Evolutionary conservation across 2,329 filamentous ascomycete species (phyloP).

Genomic region (Neospermospora avenae): DNA sequence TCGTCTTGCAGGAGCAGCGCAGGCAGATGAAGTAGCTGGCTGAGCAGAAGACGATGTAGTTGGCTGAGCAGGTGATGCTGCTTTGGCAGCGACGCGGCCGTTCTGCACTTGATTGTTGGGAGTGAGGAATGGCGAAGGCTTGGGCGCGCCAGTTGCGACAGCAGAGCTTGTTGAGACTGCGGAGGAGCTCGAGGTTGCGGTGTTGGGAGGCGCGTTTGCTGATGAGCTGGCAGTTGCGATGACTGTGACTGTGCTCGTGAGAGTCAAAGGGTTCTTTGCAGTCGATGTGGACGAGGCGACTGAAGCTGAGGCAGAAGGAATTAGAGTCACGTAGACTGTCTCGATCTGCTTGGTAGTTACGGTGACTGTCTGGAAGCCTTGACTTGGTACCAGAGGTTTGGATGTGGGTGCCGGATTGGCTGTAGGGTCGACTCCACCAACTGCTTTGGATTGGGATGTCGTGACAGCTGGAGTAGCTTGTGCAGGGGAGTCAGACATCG

Average conservation of each 20-base stretch:
- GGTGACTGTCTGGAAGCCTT: conserved; percentile 13
- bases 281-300: not conserved
- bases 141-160: not conserved
- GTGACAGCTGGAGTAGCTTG: not conserved
- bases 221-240: not conserved
- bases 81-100: not conserved
- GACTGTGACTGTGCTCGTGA: not conserved
- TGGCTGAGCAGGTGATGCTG: not conserved
- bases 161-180: not conserved
- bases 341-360: not conserved
- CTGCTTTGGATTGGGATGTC: not conserved
- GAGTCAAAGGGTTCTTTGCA: not conserved
- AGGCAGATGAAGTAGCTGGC: not conserved
- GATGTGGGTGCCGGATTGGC: not conserved
- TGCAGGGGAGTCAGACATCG: not conserved
- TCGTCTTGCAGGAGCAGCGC: not conserved
- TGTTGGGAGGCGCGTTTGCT: not conserved
- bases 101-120: not conserved
- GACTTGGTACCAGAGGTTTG: not conserved
- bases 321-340: conserved; percentile 9
- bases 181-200: not conserved
- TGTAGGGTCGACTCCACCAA: not conserved
- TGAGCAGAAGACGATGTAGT: not conserved
- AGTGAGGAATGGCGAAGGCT: conserved; percentile 7
- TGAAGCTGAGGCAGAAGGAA: not conserved